Conservation (phyloP, 2,329 filamentous ascomycete species). For the Aspergillus novoparasiticus region DNA sequence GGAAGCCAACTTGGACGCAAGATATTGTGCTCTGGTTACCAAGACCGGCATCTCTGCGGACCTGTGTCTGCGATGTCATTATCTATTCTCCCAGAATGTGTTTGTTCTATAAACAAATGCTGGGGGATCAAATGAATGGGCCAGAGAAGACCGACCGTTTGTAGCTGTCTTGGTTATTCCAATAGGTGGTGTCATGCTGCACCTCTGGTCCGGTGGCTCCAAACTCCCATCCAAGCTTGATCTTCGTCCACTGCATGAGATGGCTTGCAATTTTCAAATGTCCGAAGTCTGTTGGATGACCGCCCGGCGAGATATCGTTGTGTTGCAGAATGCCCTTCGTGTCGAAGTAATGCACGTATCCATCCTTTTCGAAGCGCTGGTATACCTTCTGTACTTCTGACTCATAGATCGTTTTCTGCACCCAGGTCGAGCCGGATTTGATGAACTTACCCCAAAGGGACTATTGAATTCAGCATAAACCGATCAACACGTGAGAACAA, state of each 20-base stretch:
- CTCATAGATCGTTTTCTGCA: conserved; percentile 50
- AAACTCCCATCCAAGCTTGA: conserved; percentile 60
- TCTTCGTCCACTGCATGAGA: conserved; percentile 58
- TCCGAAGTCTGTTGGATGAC: conserved; percentile 62
- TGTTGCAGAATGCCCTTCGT: conserved; percentile 63
- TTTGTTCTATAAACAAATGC: background rate
- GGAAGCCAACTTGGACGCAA: background rate
- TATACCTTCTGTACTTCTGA: conserved; percentile 50
- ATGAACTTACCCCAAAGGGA: conserved; percentile 58
- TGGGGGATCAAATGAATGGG: background rate
- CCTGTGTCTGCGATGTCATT: background rate
- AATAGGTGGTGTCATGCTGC: conserved; percentile 54
- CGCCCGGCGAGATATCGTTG: conserved; percentile 61
- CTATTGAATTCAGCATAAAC: conserved; percentile 29
- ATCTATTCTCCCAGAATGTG: background rate
- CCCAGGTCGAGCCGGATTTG: conserved; percentile 53
- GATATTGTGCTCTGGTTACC: background rate
- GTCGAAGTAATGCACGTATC: conserved; percentile 51
- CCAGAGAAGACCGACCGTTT: background rate
- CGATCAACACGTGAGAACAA: background rate
- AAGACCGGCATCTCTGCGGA: background rate
- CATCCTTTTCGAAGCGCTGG: conserved; percentile 8
- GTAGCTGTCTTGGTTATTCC: conserved; percentile 54
- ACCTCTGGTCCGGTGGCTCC: conserved; percentile 57
- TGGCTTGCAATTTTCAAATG: conserved; percentile 64